Conservation (phyloP, 2,329 filamentous ascomycete species). For the Aspergillus sp. region DNA sequence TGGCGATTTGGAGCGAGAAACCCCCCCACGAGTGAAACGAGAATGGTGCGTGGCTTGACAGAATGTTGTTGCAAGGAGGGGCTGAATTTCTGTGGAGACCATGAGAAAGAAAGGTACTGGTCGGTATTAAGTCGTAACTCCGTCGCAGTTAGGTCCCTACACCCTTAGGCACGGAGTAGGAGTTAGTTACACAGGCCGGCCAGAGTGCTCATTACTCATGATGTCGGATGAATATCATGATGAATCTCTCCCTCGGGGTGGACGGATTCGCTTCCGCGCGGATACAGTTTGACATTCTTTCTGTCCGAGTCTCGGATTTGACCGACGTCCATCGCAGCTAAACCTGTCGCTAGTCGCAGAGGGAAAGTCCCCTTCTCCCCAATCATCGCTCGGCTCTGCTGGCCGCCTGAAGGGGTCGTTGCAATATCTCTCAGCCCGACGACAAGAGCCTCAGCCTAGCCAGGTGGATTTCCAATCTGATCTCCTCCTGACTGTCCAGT, state of each 20-base stretch:
- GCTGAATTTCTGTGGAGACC: conserved; percentile 4
- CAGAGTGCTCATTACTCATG: not conserved
- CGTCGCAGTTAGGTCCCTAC: not conserved
- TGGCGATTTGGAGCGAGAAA: not conserved
- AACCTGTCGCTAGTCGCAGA: no score
- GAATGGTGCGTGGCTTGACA: conserved; percentile 8
- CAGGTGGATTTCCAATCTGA: not conserved
- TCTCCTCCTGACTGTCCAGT: not conserved
- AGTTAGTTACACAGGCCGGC: conserved; percentile 5
- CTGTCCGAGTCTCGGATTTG: no score
- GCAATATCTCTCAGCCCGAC: no score
- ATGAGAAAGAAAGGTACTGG: not conserved
- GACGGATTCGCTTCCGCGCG: not conserved
- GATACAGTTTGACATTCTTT: no score
- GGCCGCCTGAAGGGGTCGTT: no score
- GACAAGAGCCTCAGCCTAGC: not conserved
- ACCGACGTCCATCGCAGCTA: no score
- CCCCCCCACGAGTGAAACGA: not conserved
- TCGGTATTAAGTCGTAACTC: not conserved
- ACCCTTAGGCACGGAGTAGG: no score
- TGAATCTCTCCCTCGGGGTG: not conserved
- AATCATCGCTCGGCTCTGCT: no score
- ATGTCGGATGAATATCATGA: not conserved
- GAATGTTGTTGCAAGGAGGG: conserved; percentile 9
- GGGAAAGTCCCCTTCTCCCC: no score